Percentiles rank a stretch among this genome's conserved stretches.
phyloP scores from a whole-genome alignment of 1,284 basidiomycete species.

The Ganoderma lucidum region DNA sequence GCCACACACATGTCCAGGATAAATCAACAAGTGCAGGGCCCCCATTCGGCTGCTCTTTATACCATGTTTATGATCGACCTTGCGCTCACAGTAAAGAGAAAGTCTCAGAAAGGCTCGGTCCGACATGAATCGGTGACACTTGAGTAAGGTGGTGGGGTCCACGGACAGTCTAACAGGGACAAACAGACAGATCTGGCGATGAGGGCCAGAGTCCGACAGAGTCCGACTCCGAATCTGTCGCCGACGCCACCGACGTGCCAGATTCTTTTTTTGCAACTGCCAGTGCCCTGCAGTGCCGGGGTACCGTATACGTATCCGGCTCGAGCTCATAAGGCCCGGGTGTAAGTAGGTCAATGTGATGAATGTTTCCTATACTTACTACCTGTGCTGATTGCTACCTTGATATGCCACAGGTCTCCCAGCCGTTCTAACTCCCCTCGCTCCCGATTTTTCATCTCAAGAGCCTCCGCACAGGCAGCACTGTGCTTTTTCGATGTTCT shows the following conservation, averaged over 20 bases:
- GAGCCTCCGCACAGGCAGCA: not conserved
- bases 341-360: not conserved
- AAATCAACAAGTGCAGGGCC: not conserved
- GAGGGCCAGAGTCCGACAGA: too few relatives aligned
- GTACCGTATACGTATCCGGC: too few relatives aligned
- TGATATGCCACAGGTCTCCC: not conserved
- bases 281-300: too few relatives aligned
- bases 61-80: not conserved
- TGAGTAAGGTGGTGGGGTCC: not conserved
- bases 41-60: not conserved
- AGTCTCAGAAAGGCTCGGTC: too few relatives aligned
- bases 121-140: too few relatives aligned
- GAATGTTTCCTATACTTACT: not conserved
- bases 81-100: too few relatives aligned
- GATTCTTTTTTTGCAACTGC: not conserved
- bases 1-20: too few relatives aligned
- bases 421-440: not conserved
- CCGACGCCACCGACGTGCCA: not conserved
- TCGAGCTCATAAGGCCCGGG: not conserved
- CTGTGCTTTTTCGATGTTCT: slow-evolving; percentile 8
- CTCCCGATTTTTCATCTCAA: not conserved
- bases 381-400: not conserved
- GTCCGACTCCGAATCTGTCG: not conserved
- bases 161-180: not conserved
- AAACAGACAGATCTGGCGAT: not conserved